Base-by-base conservation (phyloP, 352 stramenopile species). In the Globisporangium cylindrosporum region DNA sequence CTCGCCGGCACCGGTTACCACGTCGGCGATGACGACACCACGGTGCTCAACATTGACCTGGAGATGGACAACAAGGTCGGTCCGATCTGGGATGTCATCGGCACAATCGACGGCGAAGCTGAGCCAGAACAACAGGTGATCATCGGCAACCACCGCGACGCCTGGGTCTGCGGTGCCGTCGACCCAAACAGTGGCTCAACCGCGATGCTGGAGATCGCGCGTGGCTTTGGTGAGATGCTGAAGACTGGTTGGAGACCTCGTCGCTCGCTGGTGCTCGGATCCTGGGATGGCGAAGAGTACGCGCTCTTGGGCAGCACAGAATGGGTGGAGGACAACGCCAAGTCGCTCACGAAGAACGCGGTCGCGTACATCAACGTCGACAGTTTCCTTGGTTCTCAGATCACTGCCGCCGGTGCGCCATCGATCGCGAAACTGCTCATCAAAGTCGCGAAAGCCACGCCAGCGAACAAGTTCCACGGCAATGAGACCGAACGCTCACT, bases 81-180 rank as follows among this genome's bases (percentile, higher is more conserved):
- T 3, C 76, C 80, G 14, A 93, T 98, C 55, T 95, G 89, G 86
- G 93, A 97, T 72, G 89, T 97, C 1, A 86, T 97, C 24, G 88
- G 78, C 32, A 90, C 78, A 18, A 93, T 98, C 65, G 74, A 89
- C 43, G 89, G 85, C 32, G 62, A 69, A 0, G 71, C 79, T 18
- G 72, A 85, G 38, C 75, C 88, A 3, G 87, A 94, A 10, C 74
- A 90, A 59, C 82, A 86, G 25, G 81, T 97, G 15, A 36, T 97
- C n/a, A 78, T 97, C 38, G 89, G 90, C 41, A 98, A 97, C 73
- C 92, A 97, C 69, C 86, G 92, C 25, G 92, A 98, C 70, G 91
- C 90, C 5, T 98, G 92, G 92, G 88, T 97, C 0, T 96, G 89
- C 62, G 91, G 90, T 12, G 91, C 89, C 0, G 83, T 89, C 20